These are phyloP conservation scores for Multifurca ochricompacta DNA, from an alignment of 768 basidiomycete species.

Conservation along the genomic window DNA sequence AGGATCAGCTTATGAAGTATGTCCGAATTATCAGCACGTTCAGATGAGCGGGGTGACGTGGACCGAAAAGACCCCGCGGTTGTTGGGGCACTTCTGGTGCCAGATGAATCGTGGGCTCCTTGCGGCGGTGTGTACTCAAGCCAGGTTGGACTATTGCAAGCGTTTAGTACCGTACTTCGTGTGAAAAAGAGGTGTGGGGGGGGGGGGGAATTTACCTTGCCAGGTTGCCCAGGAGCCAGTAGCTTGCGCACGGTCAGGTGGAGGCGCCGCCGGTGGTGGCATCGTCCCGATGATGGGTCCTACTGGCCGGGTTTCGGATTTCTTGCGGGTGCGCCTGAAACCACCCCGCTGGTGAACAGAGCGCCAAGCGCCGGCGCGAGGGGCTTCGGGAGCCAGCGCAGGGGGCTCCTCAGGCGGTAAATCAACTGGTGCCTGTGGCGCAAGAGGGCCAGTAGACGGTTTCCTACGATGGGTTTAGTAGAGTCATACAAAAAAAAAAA, in stretches of 20 bases:
- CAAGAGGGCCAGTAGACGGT: constrained; percentile 30
- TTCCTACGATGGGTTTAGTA: constrained; percentile 38
- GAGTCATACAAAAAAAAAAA: not conserved
- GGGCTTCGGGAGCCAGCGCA: constrained; percentile 22
- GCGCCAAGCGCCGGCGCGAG: constrained; percentile 22
- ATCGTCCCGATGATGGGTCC: constrained; percentile 5
- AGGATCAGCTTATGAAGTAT: not conserved
- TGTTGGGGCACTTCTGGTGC: constrained; percentile 52
- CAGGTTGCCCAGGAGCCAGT: constrained; percentile 35
- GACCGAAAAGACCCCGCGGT: constrained; percentile 61
- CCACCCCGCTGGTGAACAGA: constrained; percentile 19
- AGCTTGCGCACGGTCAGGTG: constrained; percentile 21
- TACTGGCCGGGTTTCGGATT: constrained; percentile 10
- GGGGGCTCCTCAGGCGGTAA: constrained; percentile 23
- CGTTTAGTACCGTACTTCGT: not conserved
- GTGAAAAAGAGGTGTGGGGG: not conserved
- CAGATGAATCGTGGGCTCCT: constrained; percentile 45
- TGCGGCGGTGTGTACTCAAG: constrained; percentile 52
- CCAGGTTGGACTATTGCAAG: constrained; percentile 47
- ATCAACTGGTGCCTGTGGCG: constrained; percentile 15
- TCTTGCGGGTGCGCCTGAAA: constrained; percentile 18
- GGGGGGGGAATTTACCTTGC: constrained; percentile 31
- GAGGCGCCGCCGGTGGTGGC: constrained; percentile 3
- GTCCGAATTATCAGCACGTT: not conserved
- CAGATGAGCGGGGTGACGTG: constrained; percentile 48